Base-by-base conservation (phyloP, 2,329 filamentous ascomycete genomes). In the Cladosporium austrohemisphaericum region DNA sequence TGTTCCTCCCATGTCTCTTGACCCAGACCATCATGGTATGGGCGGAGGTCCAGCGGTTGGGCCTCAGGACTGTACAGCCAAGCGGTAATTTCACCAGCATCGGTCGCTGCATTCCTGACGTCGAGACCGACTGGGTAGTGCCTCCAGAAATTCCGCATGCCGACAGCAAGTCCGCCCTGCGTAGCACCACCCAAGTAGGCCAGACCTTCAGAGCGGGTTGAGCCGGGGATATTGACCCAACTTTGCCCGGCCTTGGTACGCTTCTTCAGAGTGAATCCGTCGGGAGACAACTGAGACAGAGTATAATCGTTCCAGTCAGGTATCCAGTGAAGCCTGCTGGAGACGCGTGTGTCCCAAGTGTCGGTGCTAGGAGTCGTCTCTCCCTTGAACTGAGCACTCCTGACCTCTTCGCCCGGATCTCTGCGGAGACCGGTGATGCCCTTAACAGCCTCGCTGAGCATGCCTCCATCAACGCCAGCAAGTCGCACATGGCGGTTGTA, bases 131-230 rank as follows among this genome's bases (percentile, higher is more conserved):
- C 79, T 0, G 81, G 81, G 54, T 80, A 82, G 13, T 77, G 72
- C 66, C 84, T 78, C 81, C 81, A 84, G 60, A 84, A 84, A 56
- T 83, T 74, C 2, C 76, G 73, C 38, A 81, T 69, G 0, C 78
- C 79, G 4, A 84, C 61, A 1, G 77, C 80, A 1, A 84, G 68
- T 10, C 81, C 81, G n/a, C 81, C 81, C 3, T 67, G 64, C 0
- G 71, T 75, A 4, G 79, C 76, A 8, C 76, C 75, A 2, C 81
- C 81, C 1, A 84, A 71, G 53, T 83, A 84, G 0, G 74, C 78
- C 0, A 82, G 64, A 0, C 81, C 80, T 1, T 73, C 75, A 1
- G 80, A 72, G 1, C 78, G 71, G 1, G 74, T 78, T 2, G 78
- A 78, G 0, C 76, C 79, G 0, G 77, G 74, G 9, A 82, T 77